A percentile compares a stretch with the other conserved stretches of the same genome.
Conservation (phyloP, 2,329 filamentous ascomycete genomes). For the Cercospora zeae-maydis region DNA sequence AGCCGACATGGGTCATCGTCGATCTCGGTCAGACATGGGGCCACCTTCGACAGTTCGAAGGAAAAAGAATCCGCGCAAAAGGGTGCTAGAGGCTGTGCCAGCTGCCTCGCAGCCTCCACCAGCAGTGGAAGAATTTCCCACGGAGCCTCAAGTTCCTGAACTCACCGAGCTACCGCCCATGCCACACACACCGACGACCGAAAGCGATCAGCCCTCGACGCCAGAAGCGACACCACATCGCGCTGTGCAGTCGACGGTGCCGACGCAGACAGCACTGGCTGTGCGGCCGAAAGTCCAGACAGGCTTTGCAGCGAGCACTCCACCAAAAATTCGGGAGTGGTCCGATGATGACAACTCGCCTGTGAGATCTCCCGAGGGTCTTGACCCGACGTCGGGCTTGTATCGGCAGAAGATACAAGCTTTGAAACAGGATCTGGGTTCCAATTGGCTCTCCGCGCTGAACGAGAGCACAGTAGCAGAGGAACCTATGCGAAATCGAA, state of each 20-base stretch:
- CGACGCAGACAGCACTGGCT: constrained; percentile 15
- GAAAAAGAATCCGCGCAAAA: constrained; percentile 55
- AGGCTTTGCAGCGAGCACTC: constrained; percentile 29
- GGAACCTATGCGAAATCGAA: constrained; percentile 19
- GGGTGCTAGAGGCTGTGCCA: constrained; percentile 57
- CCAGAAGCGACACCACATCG: constrained; percentile 29
- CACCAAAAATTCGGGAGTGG: constrained; percentile 30
- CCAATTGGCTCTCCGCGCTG: constrained; percentile 79
- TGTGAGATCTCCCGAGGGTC: constrained; percentile 28
- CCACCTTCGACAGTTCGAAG: constrained; percentile 45
- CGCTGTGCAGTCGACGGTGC: constrained; percentile 22
- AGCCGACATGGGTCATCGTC: constrained; percentile 23
- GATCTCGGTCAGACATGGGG: constrained; percentile 33
- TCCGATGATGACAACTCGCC: constrained; percentile 34
- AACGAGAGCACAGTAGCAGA: constrained; percentile 65
- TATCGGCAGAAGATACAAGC: constrained; percentile 88
- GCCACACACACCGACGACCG: constrained; percentile 26
- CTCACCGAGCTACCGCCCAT: constrained; percentile 32
- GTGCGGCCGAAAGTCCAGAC: constrained; percentile 31
- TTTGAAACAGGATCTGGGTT: constrained; percentile 78
- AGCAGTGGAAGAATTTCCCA: constrained; percentile 16
- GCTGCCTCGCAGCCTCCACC: constrained; percentile 35
- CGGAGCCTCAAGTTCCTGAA: constrained; percentile 23
- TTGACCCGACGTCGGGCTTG: constrained; percentile 31
- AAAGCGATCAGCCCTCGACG: constrained; percentile 29